Evolutionary conservation across 176 grass and related monocot genomes (phyloP), one percentile per base, ranked within the genome.

Genomic region (Thalia dealbata): DNA sequence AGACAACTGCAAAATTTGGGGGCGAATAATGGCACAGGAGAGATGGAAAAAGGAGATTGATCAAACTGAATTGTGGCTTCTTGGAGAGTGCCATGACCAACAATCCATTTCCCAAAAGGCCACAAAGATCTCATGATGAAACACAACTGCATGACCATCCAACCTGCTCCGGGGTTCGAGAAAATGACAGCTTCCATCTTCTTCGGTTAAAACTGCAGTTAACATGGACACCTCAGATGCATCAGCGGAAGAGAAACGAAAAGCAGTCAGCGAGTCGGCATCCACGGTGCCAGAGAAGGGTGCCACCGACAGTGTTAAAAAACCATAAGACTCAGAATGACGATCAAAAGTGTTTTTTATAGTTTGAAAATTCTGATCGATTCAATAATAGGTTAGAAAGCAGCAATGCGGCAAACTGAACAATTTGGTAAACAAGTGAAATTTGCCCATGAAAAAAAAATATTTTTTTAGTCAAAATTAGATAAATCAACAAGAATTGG

Each of bases 21-120:
- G n/a, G n/a, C n/a, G n/a, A n/a, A 13, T 64, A 79, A 96, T 96
- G 91, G 87, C 91, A 60, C 87, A 96, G 70, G 91, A 96, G 58
- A 88, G 91, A 72, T 96, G 87, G 91, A 88, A 84, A 42, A 83
- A 91, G 61, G 87, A 91, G 81, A 72, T 80, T 71, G 87, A 89
- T 67, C 77, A 80, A 68, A 86, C 83, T 15, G 81, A 78, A 69
- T 84, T 96, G 91, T 35, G 91, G 91, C 16, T 96, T 96, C 76
- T 96, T 96, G 0, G 91, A 88, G 24, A 91, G 73, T 61, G 79
- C 85, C 51, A 70, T 81, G 80, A 88, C 91, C 0, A 91, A 86
- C 64, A 82, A 91, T 61, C 80, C 91, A 72, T 96, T 85, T 69
- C 88, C 91, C 0, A 96, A 91, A 66, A 66, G 88, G 91, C 69